Evolutionary conservation across 495 filamentous ascomycete genomes (phyloP), one percentile per base, ranked within the genome.

Genomic region (Penicillium turbatum): DNA sequence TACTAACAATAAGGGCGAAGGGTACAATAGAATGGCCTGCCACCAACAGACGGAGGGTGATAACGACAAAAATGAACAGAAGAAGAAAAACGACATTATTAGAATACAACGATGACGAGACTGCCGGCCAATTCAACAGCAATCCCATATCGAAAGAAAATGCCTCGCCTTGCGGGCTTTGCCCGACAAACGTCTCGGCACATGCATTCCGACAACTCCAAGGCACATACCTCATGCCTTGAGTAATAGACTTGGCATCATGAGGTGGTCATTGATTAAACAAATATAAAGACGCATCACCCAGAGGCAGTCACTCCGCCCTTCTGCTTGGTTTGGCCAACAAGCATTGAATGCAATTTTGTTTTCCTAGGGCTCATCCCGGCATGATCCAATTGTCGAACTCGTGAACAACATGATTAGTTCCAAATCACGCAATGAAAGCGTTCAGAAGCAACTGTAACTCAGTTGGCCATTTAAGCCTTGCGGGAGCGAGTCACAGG

Each of bases 401-500:
- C 41, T 38, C 5, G n/a, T 6, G 41, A n/a, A 11, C 30, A 35
- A 26, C 12, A 8, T n/a, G 16, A 27, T 24, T 51, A 19, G 21
- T 42, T 32, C n/a, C 27, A 31, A 51, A 11, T 35, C 38, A 31
- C 49, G 26, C 38, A 32, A 15, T n/a, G 37, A 39, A 46, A 30
- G 10, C 11, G 44, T 17, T 51, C 13, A 46, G 32, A 17, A 15
- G 49, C 44, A 24, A 52, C 4, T 41, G 31, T 26, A 32, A 19
- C n/a, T 27, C 24, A 12, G 17, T 19, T 17, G 26, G 6, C 29
- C 24, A 48, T 55, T 72, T 75, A 78, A 8, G 75, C 75, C 67
- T 77, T 78, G 62, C 75, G 73, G 29, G 75, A 78, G 56, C 75
- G 73, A 36, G 75, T 77, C 59, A 72, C 66, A 27, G 75, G 72